Evolutionary conservation across 768 basidiomycete genomes (phyloP).

Genomic region (button mushroom (Agaricus bisporus)): DNA sequence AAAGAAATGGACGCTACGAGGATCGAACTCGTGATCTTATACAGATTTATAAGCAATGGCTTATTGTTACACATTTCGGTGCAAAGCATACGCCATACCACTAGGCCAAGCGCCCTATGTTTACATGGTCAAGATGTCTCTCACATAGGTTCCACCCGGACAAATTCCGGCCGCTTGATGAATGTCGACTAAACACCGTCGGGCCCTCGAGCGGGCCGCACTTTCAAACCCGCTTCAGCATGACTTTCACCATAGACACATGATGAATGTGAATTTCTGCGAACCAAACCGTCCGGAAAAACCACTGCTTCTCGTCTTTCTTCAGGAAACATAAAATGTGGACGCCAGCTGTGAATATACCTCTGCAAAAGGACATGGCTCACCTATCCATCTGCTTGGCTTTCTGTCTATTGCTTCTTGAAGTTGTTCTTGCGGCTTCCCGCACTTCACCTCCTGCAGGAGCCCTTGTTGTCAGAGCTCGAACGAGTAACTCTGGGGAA

Average conservation of each 20-base stretch:
- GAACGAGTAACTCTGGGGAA: constrained; percentile 32
- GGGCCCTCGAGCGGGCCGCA: constrained; percentile 5
- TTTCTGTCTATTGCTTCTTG: neutral
- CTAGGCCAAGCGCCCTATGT: constrained; percentile 10
- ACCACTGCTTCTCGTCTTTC: neutral
- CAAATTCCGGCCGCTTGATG: too few species aligned
- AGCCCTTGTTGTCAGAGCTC: constrained; percentile 34
- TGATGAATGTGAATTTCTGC: neutral
- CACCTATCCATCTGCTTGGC: neutral
- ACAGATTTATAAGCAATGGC: constrained; percentile 4
- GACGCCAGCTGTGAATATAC: neutral
- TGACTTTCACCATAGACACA: neutral
- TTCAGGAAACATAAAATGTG: neutral
- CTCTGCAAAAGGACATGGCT: neutral
- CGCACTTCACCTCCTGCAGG: constrained; percentile 38
- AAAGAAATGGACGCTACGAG: constrained; percentile 10
- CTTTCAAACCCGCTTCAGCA: too few species aligned
- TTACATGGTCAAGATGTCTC: too few species aligned
- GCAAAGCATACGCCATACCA: constrained; percentile 14
- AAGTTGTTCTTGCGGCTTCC: constrained; percentile 21
- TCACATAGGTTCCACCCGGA: neutral
- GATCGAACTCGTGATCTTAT: constrained; percentile 14
- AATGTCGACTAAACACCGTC: neutral
- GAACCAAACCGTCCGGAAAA: neutral
- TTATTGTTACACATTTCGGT: neutral